These are phyloP conservation scores for Ceratocystis variospora DNA, from an alignment of 2,329 filamentous ascomycete genomes.

Conservation along the genomic window DNA sequence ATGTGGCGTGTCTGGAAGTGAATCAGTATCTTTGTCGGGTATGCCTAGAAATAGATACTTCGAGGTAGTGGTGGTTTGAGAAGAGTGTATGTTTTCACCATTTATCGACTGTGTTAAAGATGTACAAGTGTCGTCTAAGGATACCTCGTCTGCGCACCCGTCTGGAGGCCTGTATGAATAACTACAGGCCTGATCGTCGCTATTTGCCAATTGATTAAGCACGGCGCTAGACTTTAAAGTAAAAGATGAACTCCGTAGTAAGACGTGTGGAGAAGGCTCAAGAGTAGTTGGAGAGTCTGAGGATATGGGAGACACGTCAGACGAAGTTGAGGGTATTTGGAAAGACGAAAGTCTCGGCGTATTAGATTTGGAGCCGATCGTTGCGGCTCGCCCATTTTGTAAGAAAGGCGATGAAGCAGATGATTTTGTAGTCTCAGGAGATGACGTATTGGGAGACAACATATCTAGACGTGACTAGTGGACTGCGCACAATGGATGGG, in stretches of 20 bases:
- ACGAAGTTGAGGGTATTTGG: not conserved
- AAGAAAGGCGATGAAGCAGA: conserved; percentile 1
- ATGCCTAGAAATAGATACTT: not conserved
- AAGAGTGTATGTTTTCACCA: not conserved
- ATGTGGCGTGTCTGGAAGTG: not conserved
- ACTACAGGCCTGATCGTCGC: not conserved
- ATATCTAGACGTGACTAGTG: not conserved
- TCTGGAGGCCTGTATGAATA: not conserved
- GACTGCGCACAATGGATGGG: not conserved
- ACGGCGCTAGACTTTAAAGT: conserved; percentile 23
- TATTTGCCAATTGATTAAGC: not conserved
- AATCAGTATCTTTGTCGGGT: not conserved
- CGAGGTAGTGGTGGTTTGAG: not conserved
- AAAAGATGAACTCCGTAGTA: not conserved
- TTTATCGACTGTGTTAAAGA: not conserved
- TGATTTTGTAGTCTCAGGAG: conserved; percentile 1
- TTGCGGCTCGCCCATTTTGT: not conserved
- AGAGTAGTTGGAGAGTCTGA: not conserved
- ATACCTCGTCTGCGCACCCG: not conserved
- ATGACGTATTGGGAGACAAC: not conserved
- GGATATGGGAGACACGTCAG: not conserved
- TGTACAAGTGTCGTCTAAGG: not conserved
- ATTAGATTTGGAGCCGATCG: not conserved
- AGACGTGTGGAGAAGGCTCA: not conserved
- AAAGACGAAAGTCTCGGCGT: not conserved